Percentiles rank a stretch among this genome's conserved stretches.
Evolutionary conservation across 164 flowering plant genomes (phyloP).

Genomic region (Liriodendron chinense): DNA sequence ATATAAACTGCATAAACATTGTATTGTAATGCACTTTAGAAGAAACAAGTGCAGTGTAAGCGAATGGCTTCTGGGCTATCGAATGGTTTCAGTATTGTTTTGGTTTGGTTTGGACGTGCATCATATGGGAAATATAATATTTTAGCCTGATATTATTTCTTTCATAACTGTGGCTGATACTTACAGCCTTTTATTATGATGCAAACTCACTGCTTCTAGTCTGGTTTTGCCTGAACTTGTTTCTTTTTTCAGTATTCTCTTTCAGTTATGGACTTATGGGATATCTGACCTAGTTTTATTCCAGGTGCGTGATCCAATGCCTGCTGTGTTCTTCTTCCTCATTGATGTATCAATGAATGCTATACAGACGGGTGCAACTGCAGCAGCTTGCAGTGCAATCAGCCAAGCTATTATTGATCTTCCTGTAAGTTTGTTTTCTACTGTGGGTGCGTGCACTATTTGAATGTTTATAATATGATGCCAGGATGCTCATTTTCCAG

Average conservation of each 20-base stretch:
- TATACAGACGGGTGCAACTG: constrained; percentile 97
- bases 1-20: background rate
- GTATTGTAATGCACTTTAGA: background rate
- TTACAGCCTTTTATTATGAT: no score
- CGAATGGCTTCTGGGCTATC: background rate
- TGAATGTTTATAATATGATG: background rate
- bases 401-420: constrained; percentile 88
- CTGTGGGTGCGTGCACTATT: background rate
- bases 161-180: no score
- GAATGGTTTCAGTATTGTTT: no score
- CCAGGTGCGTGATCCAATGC: constrained; percentile 99
- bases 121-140: no score
- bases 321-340: constrained; percentile 92
- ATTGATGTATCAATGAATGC: constrained; percentile 99
- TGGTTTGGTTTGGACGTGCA: no score
- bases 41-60: background rate
- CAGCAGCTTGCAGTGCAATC: constrained; percentile 98
- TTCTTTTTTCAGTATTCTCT: no score
- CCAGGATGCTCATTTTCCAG: background rate
- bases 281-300: constrained; percentile 5
- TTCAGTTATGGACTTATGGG: no score
- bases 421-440: constrained; percentile 62
- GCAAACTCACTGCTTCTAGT: no score
- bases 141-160: no score
- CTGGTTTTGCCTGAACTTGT: no score